Evolutionary conservation across 2,329 filamentous ascomycete genomes (phyloP), one percentile per base, ranked within the genome.

Genomic region (Cordyceps sp.): DNA sequence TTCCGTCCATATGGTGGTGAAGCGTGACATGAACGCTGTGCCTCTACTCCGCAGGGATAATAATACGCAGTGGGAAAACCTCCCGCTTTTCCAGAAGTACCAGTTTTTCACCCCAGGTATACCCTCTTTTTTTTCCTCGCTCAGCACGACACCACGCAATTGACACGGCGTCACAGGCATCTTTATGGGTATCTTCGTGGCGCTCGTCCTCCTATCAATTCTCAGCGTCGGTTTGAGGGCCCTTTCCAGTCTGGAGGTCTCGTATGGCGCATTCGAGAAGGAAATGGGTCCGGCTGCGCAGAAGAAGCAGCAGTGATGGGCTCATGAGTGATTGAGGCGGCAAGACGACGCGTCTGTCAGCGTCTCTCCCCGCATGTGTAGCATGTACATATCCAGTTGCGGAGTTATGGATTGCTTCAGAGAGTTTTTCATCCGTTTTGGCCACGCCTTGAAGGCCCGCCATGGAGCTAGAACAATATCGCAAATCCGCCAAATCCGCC

Each of bases 201-300:
- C 70, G 4, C 53, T 90, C 14, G 53, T 93, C 25, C 65, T 93
- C 30, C 57, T 93, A 37, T 60, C 71, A 19, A 86, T 96, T 42
- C 61, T 93, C 6, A 77, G 78, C 42, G 76, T 86, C 35, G 90
- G 79, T 12, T 59, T 96, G 34, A 71, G 57, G 37, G 85, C 81
- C 12, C 64, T 96, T 10, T 62, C 70, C 6, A 88, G 83, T 42
- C 65, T 98, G 14, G 68, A 94, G 53, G 83, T 96, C 20, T 81
- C 83, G 1, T 96, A 96, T 53, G 84, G 81, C 39, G 85, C 90
- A 2, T 98, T 96, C 51, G 88, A 92, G 52, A 94, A 93, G 64
- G 88, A 94, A 45, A 93, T 84, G 65, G 83, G 85, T 0, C 82
- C 84, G n/a, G 65, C 74, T 24, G 79, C 79, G 21, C 82, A 92